Evolutionary conservation across 768 basidiomycete species (phyloP).

Genomic region (Neoboletus brunneissimus): DNA sequence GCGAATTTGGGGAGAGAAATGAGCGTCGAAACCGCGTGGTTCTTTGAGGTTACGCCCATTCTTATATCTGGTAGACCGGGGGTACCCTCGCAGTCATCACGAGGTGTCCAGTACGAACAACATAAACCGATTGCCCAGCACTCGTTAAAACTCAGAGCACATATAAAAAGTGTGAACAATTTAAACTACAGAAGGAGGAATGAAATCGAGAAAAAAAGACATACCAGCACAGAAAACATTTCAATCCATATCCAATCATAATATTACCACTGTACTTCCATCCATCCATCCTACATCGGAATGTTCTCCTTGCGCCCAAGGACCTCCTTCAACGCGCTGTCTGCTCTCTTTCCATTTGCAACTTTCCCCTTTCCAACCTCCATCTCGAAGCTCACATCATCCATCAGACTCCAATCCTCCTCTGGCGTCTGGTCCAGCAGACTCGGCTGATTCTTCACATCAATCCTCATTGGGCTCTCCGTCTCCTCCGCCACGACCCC

Average conservation of each 20-base stretch:
- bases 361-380: conserved; percentile 26
- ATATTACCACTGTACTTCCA: not conserved
- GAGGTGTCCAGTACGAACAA: too few relatives aligned
- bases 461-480: conserved; percentile 53
- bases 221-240: not conserved
- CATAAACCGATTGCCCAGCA: not conserved
- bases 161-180: not conserved
- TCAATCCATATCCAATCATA: not conserved
- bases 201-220: not conserved
- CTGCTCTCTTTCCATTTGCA: conserved; percentile 31
- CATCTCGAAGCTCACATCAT: conserved; percentile 55
- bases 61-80: not conserved
- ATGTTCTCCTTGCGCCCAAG: conserved; percentile 31
- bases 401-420: conserved; percentile 46
- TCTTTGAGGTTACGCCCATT: too few relatives aligned
- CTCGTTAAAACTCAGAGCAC: not conserved
- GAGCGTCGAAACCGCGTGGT: not conserved
- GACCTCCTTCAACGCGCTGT: conserved; percentile 29
- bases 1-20: not conserved
- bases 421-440: conserved; percentile 61
- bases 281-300: conserved; percentile 10
- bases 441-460: conserved; percentile 44
- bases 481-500: conserved; percentile 32
- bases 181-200: not conserved
- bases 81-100: conserved; percentile 17